phyloP scores from a whole-genome alignment of 768 basidiomycete species.

The Cubamyces lactineus region DNA sequence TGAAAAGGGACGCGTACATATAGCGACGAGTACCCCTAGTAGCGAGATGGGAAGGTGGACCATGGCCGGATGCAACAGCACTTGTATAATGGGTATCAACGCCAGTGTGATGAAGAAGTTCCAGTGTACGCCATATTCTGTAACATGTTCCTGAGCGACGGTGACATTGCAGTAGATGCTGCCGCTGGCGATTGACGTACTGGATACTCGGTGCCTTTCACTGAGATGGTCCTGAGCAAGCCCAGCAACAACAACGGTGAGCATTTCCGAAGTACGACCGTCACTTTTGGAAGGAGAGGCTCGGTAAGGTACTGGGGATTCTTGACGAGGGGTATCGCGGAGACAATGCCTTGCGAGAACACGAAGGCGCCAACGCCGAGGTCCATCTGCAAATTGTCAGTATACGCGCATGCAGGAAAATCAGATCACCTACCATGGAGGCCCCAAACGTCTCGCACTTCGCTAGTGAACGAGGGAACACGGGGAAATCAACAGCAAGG shows the following conservation, averaged over 20 bases:
- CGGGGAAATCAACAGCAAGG: conserved; percentile 92
- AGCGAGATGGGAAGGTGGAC: conserved; percentile 57
- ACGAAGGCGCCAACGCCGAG: conserved; percentile 97
- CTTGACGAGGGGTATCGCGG: conserved; percentile 80
- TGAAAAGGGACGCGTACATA: conserved; percentile 45
- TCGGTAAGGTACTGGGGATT: conserved; percentile 55
- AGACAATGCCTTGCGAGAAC: conserved; percentile 92
- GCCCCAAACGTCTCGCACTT: conserved; percentile 96
- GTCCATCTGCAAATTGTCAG: conserved; percentile 75
- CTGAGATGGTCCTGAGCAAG: conserved; percentile 74
- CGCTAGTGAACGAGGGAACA: conserved; percentile 85
- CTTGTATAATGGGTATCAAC: conserved; percentile 72
- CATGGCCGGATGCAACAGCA: conserved; percentile 70
- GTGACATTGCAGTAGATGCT: conserved; percentile 1
- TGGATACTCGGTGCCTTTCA: conserved; percentile 94
- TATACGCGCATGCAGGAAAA: not conserved
- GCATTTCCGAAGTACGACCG: conserved; percentile 55
- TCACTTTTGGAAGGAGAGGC: conserved; percentile 55
- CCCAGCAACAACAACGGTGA: conserved; percentile 75
- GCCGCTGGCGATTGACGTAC: conserved; percentile 47
- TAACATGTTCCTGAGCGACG: conserved; percentile 77
- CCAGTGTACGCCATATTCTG: conserved; percentile 98
- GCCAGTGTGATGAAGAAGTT: conserved; percentile 98
- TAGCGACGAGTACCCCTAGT: conserved; percentile 62
- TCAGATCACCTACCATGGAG: conserved; percentile 67